A percentile compares a stretch with the other conserved stretches of the same genome.
These are phyloP conservation scores for Erodium texanum DNA, from an alignment of 441 rosid genomes.

Conservation along the genomic window DNA sequence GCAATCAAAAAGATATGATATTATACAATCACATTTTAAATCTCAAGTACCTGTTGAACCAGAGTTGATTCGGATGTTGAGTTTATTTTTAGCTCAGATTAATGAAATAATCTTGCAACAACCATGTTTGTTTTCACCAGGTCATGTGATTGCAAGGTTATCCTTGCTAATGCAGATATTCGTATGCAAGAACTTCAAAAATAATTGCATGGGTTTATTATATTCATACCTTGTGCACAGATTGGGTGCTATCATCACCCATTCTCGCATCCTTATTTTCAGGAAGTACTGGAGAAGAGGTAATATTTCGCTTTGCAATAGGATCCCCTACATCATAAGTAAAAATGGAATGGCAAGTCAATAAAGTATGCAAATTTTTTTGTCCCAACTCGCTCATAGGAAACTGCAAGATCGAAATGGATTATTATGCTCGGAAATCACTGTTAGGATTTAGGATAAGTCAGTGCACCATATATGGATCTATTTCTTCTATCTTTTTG, in stretches of 20 bases:
- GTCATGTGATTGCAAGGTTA: not conserved
- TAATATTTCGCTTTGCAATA: constrained; percentile 42
- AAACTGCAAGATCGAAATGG: not conserved
- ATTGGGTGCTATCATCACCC: constrained; percentile 27
- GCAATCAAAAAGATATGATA: not conserved
- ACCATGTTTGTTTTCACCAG: not conserved
- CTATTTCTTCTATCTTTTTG: not conserved
- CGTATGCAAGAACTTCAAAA: not conserved
- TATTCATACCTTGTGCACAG: constrained; percentile 31
- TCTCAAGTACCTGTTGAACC: not conserved
- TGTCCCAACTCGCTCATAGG: not conserved
- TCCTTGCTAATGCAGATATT: not conserved
- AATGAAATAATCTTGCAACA: constrained; percentile 3
- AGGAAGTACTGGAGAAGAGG: constrained; percentile 33
- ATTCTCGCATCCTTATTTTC: constrained; percentile 29
- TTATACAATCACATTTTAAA: not conserved
- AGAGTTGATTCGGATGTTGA: constrained; percentile 5
- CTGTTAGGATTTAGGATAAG: not conserved
- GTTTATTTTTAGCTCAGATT: not conserved
- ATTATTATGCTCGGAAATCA: not conserved
- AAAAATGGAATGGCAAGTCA: constrained; percentile 9
- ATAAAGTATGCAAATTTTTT: not conserved
- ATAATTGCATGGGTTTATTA: constrained; percentile 6
- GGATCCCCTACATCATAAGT: constrained; percentile 52
- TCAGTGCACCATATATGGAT: not conserved